Evolutionary conservation across 805 yeast genomes (phyloP).

Genomic region (Metschnikowia drakensbergensis): DNA sequence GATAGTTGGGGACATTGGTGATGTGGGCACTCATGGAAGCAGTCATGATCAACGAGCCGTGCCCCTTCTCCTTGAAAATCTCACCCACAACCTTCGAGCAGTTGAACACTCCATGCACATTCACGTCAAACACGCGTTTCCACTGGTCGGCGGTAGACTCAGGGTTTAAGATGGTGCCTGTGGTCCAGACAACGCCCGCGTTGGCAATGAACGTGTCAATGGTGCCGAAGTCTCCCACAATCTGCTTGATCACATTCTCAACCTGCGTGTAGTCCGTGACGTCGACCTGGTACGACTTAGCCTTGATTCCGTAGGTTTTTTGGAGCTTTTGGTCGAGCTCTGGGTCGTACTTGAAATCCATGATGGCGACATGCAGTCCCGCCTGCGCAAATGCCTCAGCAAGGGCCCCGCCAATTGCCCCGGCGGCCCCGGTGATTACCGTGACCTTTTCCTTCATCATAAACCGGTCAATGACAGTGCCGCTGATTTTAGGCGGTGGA

Average conservation of each 20-base stretch:
- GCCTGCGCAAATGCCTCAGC: slow-evolving; percentile 49
- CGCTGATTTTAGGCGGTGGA: slow-evolving; percentile 14
- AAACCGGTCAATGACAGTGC: slow-evolving; percentile 17
- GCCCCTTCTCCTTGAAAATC: slow-evolving; percentile 66
- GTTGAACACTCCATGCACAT: slow-evolving; percentile 30
- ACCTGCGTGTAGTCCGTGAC: slow-evolving; percentile 50
- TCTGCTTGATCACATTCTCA: slow-evolving; percentile 44
- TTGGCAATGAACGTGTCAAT: slow-evolving; percentile 84
- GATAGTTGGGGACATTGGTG: slow-evolving; percentile 82
- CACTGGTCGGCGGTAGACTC: slow-evolving; percentile 55
- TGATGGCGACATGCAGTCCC: slow-evolving; percentile 51
- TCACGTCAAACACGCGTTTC: slow-evolving; percentile 61
- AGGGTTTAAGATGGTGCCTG: slow-evolving; percentile 38
- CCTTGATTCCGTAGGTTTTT: slow-evolving; percentile 53
- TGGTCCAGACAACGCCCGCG: slow-evolving; percentile 66
- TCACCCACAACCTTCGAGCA: slow-evolving; percentile 72
- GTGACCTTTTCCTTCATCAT: slow-evolving; percentile 23
- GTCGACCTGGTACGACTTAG: slow-evolving; percentile 62
- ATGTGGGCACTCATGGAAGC: slow-evolving; percentile 89
- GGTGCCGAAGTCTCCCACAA: slow-evolving; percentile 67
- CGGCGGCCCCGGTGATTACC: slow-evolving; percentile 30
- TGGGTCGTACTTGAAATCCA: slow-evolving; percentile 36
- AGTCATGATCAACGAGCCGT: slow-evolving; percentile 77
- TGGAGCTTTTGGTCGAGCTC: slow-evolving; percentile 25
- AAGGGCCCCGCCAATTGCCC: slow-evolving; percentile 29